Base-by-base conservation (phyloP, 2,329 filamentous ascomycete species). In the Nigrospora sphaerica region DNA sequence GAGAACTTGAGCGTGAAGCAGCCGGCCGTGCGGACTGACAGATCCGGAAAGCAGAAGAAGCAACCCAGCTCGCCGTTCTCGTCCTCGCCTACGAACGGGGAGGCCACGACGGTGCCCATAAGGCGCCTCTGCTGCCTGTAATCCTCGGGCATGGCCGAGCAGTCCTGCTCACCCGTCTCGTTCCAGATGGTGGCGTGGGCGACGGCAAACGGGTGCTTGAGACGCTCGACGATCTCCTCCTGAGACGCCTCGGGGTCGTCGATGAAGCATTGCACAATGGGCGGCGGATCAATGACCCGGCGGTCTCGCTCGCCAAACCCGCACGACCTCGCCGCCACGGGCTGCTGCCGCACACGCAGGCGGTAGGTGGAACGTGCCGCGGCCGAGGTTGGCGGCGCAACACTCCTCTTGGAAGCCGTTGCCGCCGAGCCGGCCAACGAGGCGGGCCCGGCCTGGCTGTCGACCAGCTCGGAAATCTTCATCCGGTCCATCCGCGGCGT, bases 41-140 rank as follows among this genome's bases (percentile, higher is more conserved):
- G 72, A 60, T 93, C 88, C 0, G 86, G 85, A 60, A 93, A 93
- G 61, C 86, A 88, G 64, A 92, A 93, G 71, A 92, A 93, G 58
- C 85, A 89, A 1, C 88, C 87, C 52, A 89, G 84, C 18, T 78
- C 66, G 45, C 81, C 80, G 45, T 81, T 73, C 57, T 92, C 86
- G 60, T 93, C 88, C 45, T 79, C 74, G 9, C 86, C 87, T 6
- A 87, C 80, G 54, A 89, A 91, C 0, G 87, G 84, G 1, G 84
- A 87, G 7, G 85, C 81, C 4, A 91, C 86, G 9, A 89, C 68
- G 9, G 86, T 86, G 16, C 88, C 88, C 85, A 92, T 92, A 36
- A 93, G 70, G 23, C 86, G 76, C 39, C 86, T 78, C 51, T 88
- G 87, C 48, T 85, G 81, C 39, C 83, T 77, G 56, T 81, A 81